A percentile compares a stretch with the other conserved stretches of the same genome.
Evolutionary conservation across 345 rosid genomes (phyloP).

Genomic region (Salix caprea): DNA sequence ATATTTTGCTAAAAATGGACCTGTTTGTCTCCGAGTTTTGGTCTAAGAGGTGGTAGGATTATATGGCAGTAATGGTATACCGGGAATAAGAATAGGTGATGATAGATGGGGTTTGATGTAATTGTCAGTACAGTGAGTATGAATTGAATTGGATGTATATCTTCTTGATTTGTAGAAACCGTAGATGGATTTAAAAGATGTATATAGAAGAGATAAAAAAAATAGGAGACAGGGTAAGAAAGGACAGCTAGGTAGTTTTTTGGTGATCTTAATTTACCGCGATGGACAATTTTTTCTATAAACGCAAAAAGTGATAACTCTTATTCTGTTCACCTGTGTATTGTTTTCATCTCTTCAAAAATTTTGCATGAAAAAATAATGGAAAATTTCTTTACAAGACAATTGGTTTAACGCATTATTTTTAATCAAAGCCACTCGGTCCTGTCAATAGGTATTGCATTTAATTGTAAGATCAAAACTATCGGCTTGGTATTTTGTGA

Average conservation of each 20-base stretch:
- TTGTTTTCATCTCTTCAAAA: neutral
- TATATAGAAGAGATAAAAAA: neutral
- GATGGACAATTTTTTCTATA: too few species aligned
- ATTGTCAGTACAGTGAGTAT: neutral
- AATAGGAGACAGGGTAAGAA: neutral
- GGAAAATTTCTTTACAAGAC: neutral
- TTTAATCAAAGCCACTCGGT: neutral
- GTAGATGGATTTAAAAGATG: too few species aligned
- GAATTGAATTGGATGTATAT: neutral
- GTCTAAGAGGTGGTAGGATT: neutral
- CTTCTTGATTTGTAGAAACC: neutral
- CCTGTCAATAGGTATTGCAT: neutral
- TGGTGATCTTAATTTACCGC: neutral
- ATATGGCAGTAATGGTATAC: neutral
- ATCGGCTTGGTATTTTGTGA: neutral
- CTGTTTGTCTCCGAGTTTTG: neutral
- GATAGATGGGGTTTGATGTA: neutral
- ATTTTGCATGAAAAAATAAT: neutral
- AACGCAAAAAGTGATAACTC: neutral
- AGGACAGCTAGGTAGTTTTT: neutral
- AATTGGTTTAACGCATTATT: neutral
- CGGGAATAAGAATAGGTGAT: neutral
- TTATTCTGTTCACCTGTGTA: neutral
- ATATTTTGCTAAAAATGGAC: too few species aligned
- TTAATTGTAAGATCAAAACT: neutral